A percentile compares a stretch with the other conserved stretches of the same genome.
phyloP scores from a whole-genome alignment of 371 early-diverging fungal species.

The Mucor racemosus region DNA sequence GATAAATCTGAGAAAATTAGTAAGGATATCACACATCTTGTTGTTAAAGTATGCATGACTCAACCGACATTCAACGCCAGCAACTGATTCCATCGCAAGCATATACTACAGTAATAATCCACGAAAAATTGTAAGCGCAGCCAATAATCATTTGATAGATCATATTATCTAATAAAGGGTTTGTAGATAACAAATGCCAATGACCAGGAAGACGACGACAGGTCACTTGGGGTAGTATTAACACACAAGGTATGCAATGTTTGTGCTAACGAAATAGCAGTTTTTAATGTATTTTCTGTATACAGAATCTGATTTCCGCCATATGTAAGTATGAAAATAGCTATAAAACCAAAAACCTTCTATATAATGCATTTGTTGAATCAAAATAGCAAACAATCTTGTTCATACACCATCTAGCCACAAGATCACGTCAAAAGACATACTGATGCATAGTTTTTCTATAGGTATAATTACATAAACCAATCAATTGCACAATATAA shows the following conservation, averaged over 20 bases:
- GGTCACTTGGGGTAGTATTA: constrained; percentile 27
- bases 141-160: not conserved
- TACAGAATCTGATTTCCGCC: constrained; percentile 31
- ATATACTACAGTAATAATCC: constrained; percentile 25
- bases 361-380: not conserved
- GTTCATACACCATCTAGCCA: constrained; percentile 21
- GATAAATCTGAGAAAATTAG: not conserved
- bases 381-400: constrained; percentile 17
- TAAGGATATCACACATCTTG: no score
- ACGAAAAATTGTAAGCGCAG: constrained; percentile 10
- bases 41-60: no score
- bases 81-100: constrained; percentile 30
- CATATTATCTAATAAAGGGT: not conserved
- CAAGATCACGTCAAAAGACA: constrained; percentile 22
- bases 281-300: no score
- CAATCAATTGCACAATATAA: no score
- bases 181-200: constrained; percentile 2
- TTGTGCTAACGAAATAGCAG: no score
- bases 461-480: no score
- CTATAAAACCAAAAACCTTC: no score
- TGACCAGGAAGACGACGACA: constrained; percentile 5
- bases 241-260: constrained; percentile 39
- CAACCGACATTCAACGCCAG: no score
- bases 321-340: constrained; percentile 33
- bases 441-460: constrained; percentile 24